Base-by-base conservation (phyloP, 306 rosid species). In the Lagenaria siceraria region DNA sequence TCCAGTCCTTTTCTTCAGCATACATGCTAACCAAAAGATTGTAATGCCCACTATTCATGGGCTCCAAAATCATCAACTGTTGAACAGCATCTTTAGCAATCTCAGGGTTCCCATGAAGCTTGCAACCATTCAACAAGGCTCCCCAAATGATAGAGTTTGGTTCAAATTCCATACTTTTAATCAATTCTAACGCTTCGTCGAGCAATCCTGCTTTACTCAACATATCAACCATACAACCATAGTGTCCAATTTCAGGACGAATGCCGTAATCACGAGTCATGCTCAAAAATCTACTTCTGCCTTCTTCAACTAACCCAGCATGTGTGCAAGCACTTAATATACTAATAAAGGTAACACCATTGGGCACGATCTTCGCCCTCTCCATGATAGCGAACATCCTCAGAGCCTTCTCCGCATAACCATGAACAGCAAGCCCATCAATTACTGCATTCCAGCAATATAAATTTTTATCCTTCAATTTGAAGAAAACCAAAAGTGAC, bases 161-260 rank as follows among this genome's bases (percentile, higher is more conserved):
- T 77, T 83, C 81, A 68, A 72, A 38, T 56, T 74, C 17, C 97
- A 91, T 85, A 84, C 87, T 83, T 77, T 76, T 83, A 43, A 93
- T 86, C 75, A 91, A 78, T 81, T 82, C 87, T 60, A 87, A 59
- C 12, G 98, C 97, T 35, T 93, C 92, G 24, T 83, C 87, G 59
- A 93, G 89, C 55, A 91, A 77, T 35, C 97, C 96, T 42, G 91
- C 91, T 80, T 89, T 91, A 86, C 94, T 91, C 82, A 90, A 81
- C 64, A 93, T 84, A 83, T 88, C 93, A 76, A 91, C 85, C 91
- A 93, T 87, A 80, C 97, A 93, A 53, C 97, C 98, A 38, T 91
- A 87, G 87, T 93, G 98, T 75, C 85, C 90, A 38, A 85, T 83
- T 66, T 74, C 76, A 12, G 92, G 97, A 73, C 53, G 29, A 53